phyloP scores from a whole-genome alignment of 768 basidiomycete species.

The Suillus luteus region DNA sequence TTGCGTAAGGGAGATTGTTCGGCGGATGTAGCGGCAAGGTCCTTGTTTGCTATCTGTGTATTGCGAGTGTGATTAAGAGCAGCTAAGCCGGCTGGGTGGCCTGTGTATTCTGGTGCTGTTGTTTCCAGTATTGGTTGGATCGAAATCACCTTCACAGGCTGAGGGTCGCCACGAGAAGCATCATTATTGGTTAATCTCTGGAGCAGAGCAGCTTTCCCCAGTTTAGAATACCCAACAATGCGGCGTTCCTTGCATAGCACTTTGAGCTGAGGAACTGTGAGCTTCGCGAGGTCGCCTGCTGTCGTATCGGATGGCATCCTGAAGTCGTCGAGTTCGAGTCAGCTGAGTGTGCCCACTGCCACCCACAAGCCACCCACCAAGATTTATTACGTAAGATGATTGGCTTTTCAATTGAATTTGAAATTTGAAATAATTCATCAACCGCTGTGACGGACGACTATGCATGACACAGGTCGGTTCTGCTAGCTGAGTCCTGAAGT shows the following conservation, averaged over 20 bases:
- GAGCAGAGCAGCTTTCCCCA: slow-evolving; percentile 58
- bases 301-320: not conserved
- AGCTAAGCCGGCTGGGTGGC: not conserved
- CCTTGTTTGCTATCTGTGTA: not conserved
- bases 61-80: not conserved
- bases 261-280: slow-evolving; percentile 67
- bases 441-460: too few relatives aligned
- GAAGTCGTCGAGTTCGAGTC: not conserved
- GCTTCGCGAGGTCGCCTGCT: slow-evolving; percentile 29
- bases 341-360: too few relatives aligned
- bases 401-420: too few relatives aligned
- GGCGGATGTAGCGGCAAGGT: not conserved
- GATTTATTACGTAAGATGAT: too few relatives aligned
- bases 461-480: too few relatives aligned
- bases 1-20: not conserved
- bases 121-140: not conserved
- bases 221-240: slow-evolving; percentile 67
- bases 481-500: too few relatives aligned
- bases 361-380: too few relatives aligned
- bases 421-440: too few relatives aligned
- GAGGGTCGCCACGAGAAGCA: not conserved
- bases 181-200: slow-evolving; percentile 38
- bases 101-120: not conserved
- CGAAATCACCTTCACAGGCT: not conserved
- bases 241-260: slow-evolving; percentile 65